Percentiles rank a stretch among this genome's conserved stretches.
phyloP scores from a whole-genome alignment of 306 rosid genomes.

The Canavalia gladiata region DNA sequence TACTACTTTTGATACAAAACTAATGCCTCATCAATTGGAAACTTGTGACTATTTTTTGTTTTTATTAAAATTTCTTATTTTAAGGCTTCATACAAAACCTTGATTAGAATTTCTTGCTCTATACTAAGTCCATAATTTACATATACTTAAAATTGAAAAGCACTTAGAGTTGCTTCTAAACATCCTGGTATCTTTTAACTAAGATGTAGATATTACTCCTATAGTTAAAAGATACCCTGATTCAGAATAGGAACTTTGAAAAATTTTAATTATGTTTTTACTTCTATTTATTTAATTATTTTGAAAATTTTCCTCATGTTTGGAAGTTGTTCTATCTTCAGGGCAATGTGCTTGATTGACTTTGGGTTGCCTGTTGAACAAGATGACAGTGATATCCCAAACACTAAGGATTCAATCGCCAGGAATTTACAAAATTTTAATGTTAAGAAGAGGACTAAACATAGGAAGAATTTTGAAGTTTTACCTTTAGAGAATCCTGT shows the following conservation, averaged over 20 bases:
- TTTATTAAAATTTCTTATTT: not conserved
- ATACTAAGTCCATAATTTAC: not conserved
- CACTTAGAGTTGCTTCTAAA: not conserved
- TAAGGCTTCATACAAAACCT: not conserved
- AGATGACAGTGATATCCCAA: constrained; percentile 64
- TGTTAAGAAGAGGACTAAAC: constrained; percentile 64
- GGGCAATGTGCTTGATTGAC: constrained; percentile 98
- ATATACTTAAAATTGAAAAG: not conserved
- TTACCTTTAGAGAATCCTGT: constrained; percentile 69
- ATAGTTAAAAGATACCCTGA: no score
- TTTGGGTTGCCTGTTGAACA: constrained; percentile 81
- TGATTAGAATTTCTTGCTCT: not conserved
- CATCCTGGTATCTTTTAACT: not conserved
- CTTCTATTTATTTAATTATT: not conserved
- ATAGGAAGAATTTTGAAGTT: constrained; percentile 76
- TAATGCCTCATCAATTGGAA: not conserved
- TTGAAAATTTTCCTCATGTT: constrained; percentile 44
- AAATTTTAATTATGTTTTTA: not conserved
- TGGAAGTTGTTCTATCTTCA: constrained; percentile 48
- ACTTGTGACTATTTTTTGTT: not conserved
- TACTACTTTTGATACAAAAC: not conserved
- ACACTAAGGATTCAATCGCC: constrained; percentile 60
- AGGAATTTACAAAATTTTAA: constrained; percentile 58
- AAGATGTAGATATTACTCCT: no score
- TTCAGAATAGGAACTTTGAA: not conserved